Percentiles rank a stretch among this genome's conserved stretches.
Conservation (phyloP, 129 eudicot genomes). For the Flaveria sonorensis region DNA sequence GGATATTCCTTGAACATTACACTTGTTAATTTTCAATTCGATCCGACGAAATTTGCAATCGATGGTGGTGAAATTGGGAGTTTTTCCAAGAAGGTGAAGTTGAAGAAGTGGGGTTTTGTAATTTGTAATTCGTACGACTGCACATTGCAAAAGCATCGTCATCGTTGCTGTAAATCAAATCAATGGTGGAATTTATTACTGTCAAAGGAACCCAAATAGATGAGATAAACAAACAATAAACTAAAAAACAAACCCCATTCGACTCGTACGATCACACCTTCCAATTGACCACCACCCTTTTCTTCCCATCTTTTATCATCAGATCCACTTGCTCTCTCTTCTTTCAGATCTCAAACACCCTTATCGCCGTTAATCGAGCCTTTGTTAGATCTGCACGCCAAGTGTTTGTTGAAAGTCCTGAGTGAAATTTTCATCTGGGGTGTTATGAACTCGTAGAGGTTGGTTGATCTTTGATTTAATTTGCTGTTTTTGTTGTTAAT, state of each 20-base stretch:
- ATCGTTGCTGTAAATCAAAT: too few species aligned
- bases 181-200: too few species aligned
- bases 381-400: slow-evolving; percentile 26
- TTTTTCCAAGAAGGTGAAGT: too few species aligned
- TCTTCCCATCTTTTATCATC: slow-evolving; percentile 37
- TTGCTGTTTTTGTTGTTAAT: not conserved
- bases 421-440: slow-evolving; percentile 14
- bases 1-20: too few species aligned
- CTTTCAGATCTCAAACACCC: slow-evolving; percentile 28
- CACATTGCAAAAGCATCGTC: too few species aligned
- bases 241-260: slow-evolving; percentile 35
- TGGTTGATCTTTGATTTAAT: slow-evolving; percentile 18
- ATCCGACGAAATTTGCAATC: too few species aligned
- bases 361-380: slow-evolving; percentile 2
- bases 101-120: too few species aligned
- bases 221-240: not conserved
- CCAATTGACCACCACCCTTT: slow-evolving; percentile 49
- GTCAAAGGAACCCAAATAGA: not conserved
- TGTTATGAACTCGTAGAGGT: slow-evolving; percentile 36
- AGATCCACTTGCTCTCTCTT: slow-evolving; percentile 25
- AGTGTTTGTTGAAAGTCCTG: slow-evolving; percentile 25
- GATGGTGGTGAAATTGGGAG: too few species aligned
- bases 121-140: too few species aligned
- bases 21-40: too few species aligned
- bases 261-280: slow-evolving; percentile 44